Conservation (phyloP, 305 asterid genomes). For the Fraxinus ornus region DNA sequence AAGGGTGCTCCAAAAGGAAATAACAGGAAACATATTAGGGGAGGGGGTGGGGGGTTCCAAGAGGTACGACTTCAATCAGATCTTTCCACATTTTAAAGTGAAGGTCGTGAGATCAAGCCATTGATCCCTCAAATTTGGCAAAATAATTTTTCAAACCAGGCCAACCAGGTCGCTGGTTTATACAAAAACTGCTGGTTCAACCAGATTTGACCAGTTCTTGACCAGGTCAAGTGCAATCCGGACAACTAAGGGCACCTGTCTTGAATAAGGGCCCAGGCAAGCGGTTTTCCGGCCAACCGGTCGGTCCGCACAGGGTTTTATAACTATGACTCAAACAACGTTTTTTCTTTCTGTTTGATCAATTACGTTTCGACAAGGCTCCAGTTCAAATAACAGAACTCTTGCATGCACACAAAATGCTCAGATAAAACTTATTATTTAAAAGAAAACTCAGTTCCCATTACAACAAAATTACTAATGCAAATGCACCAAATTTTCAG, state of each 20-base stretch:
- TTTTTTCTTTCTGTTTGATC: not conserved
- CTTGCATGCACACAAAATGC: not conserved
- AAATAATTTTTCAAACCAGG: not conserved
- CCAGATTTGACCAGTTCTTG: not conserved
- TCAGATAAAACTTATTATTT: not conserved
- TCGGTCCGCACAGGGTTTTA: not conserved
- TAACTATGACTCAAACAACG: not conserved
- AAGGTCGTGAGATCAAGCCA: not conserved
- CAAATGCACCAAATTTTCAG: not conserved
- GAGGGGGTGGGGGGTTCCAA: not conserved
- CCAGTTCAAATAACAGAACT: not conserved
- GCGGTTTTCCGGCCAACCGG: not conserved
- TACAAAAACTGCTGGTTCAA: not conserved
- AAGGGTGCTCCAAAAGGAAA: not conserved
- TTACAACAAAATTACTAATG: not conserved
- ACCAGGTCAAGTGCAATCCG: not conserved
- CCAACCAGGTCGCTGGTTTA: not conserved
- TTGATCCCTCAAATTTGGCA: not conserved
- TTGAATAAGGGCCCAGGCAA: not conserved
- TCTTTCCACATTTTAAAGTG: not conserved
- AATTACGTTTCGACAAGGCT: not conserved
- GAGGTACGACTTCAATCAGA: not conserved
- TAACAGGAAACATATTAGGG: not conserved
- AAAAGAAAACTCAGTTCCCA: not conserved
- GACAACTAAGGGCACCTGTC: not conserved